Evolutionary conservation across 2,329 filamentous ascomycete species (phyloP).

Genomic region (Ophiognomonia clavigignenti-juglandacearum): DNA sequence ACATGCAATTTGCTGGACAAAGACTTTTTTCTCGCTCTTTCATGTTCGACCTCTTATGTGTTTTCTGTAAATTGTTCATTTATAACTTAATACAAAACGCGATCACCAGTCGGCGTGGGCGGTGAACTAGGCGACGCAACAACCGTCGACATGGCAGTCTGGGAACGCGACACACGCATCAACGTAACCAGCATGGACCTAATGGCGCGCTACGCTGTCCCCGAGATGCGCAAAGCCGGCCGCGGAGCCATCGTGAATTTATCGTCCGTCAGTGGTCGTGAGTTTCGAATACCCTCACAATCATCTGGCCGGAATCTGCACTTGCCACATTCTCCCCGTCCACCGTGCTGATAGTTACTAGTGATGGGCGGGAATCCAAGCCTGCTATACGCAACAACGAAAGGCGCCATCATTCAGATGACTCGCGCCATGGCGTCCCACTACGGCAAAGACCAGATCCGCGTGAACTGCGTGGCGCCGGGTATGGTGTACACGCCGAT

Average conservation of each 20-base stretch:
- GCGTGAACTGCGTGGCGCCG: slow-evolving; percentile 36
- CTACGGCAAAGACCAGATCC: slow-evolving; percentile 37
- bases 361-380: slow-evolving; percentile 36
- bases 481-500: slow-evolving; percentile 26
- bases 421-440: slow-evolving; percentile 35
- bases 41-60: no score
- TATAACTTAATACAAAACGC: not conserved
- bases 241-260: slow-evolving; percentile 32
- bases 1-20: not conserved
- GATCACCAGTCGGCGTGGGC: slow-evolving; percentile 25
- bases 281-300: slow-evolving; percentile 12
- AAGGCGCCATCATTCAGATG: slow-evolving; percentile 31
- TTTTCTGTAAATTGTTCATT: not conserved
- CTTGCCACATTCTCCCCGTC: not conserved
- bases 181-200: slow-evolving; percentile 32
- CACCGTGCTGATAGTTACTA: slow-evolving; percentile 4
- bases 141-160: slow-evolving; percentile 23
- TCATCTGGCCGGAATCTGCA: not conserved
- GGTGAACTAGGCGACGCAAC: slow-evolving; percentile 28
- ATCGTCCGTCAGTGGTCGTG: slow-evolving; percentile 27
- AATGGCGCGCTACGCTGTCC: slow-evolving; percentile 27
- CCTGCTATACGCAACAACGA: slow-evolving; percentile 38
- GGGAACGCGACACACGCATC: slow-evolving; percentile 27
- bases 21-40: not conserved
- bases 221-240: slow-evolving; percentile 28